phyloP scores from a whole-genome alignment of 148 eudicot species.

The Rhododendron griersonianum region DNA sequence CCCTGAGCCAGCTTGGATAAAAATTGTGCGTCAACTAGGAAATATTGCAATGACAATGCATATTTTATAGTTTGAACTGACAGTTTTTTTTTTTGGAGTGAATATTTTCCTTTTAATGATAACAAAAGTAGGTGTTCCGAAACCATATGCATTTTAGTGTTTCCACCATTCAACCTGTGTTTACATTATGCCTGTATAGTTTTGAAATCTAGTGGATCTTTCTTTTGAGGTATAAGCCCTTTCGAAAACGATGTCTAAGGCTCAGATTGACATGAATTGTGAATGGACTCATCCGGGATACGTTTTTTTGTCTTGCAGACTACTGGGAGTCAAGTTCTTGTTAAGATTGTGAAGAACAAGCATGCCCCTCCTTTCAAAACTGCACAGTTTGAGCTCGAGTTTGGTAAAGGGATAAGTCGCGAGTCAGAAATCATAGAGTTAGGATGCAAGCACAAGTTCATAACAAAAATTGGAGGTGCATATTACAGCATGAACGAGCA shows the following conservation, averaged over 20 bases:
- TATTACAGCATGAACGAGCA: conserved; percentile 35
- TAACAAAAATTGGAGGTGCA: conserved; percentile 43
- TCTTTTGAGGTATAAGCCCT: background rate
- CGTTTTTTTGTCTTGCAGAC: conserved; percentile 39
- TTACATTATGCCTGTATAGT: background rate
- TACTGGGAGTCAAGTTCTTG: conserved; percentile 71
- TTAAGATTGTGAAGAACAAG: conserved; percentile 92
- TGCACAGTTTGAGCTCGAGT: conserved; percentile 79
- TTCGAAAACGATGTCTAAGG: background rate
- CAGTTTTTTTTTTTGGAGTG: background rate
- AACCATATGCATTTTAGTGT: background rate
- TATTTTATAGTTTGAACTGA: background rate
- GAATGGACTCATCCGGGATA: background rate
- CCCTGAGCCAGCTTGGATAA: background rate
- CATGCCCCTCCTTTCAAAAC: conserved; percentile 88
- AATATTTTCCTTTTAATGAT: background rate
- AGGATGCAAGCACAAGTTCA: conserved; percentile 67
- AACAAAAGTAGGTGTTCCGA: background rate
- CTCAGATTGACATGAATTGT: background rate
- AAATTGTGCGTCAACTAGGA: background rate
- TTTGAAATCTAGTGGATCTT: background rate
- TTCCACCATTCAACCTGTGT: background rate
- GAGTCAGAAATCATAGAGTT: conserved; percentile 69
- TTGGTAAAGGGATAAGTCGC: conserved; percentile 79
- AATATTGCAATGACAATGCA: background rate